Percentiles rank a stretch among this genome's conserved stretches.
Conservation (phyloP, 2,329 filamentous ascomycete species). For the Fusarium pseudonygamai region DNA sequence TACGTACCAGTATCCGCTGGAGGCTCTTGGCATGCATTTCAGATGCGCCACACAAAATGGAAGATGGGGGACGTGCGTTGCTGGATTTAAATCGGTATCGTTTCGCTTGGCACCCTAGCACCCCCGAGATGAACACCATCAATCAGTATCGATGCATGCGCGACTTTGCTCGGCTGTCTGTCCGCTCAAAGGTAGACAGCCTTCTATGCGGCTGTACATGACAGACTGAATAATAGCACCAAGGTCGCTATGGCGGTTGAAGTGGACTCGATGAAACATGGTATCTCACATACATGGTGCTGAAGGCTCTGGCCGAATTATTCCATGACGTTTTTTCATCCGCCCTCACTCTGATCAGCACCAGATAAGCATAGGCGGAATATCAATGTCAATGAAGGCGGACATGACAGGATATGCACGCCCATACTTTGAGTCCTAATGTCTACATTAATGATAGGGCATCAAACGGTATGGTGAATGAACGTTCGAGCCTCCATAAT, state of each 20-base stretch:
- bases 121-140: slow-evolving; percentile 33
- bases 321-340: slow-evolving; percentile 5
- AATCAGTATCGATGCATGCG: slow-evolving; percentile 22
- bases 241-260: not conserved
- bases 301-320: not conserved
- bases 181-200: not conserved
- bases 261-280: not conserved
- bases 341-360: slow-evolving; percentile 6
- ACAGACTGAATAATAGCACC: not conserved
- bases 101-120: slow-evolving; percentile 33
- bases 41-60: slow-evolving; percentile 27
- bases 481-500: not conserved
- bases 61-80: slow-evolving; percentile 29
- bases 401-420: not conserved
- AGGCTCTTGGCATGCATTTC: slow-evolving; percentile 25
- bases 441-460: not conserved
- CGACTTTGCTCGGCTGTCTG: slow-evolving; percentile 24
- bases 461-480: not conserved
- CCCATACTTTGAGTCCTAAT: not conserved
- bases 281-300: not conserved
- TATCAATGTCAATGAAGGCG: not conserved
- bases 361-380: slow-evolving; percentile 1
- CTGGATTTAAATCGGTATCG: slow-evolving; percentile 36
- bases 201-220: not conserved
- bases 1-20: slow-evolving; percentile 28